Evolutionary conservation across 208 protist genomes (phyloP).

Genomic region (Wallacemonas collosoma): DNA sequence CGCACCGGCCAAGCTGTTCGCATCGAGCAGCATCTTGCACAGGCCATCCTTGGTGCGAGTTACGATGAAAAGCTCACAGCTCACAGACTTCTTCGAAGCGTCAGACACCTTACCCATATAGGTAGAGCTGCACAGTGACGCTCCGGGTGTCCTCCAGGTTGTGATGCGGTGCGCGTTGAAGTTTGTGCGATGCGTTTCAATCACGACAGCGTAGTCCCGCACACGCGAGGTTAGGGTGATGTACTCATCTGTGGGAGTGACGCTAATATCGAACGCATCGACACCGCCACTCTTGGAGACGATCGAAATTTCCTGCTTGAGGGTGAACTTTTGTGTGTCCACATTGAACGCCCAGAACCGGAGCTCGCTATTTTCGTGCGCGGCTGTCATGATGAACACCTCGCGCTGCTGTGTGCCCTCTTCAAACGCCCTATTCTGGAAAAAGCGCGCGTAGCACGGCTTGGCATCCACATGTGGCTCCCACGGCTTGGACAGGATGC

Average conservation of each 20-base stretch:
- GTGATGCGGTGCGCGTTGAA: constrained; percentile 82
- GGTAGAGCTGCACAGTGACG: constrained; percentile 61
- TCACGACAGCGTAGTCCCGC: constrained; percentile 64
- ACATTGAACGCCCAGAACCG: constrained; percentile 83
- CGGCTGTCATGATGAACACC: constrained; percentile 75
- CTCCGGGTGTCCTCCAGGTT: constrained; percentile 73
- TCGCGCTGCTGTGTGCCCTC: constrained; percentile 49
- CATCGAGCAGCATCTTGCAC: constrained; percentile 70
- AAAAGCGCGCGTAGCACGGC: constrained; percentile 86
- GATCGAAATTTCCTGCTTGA: constrained; percentile 85
- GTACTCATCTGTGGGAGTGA: constrained; percentile 86
- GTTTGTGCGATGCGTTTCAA: constrained; percentile 72
- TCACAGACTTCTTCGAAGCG: constrained; percentile 61
- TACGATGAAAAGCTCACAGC: constrained; percentile 80
- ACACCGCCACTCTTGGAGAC: constrained; percentile 28
- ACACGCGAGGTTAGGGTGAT: constrained; percentile 79
- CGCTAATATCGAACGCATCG: constrained; percentile 69
- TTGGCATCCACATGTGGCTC: constrained; percentile 75
- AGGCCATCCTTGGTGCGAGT: constrained; percentile 74
- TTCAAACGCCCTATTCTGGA: constrained; percentile 56
- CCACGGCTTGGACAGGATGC: constrained; percentile 73
- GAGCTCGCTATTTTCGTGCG: constrained; percentile 79
- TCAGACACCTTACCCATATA: constrained; percentile 81
- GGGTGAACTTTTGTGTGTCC: constrained; percentile 65
- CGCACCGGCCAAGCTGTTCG: constrained; percentile 69